Conservation (phyloP, 257 asterid species). For the Solanum arcanum region DNA sequence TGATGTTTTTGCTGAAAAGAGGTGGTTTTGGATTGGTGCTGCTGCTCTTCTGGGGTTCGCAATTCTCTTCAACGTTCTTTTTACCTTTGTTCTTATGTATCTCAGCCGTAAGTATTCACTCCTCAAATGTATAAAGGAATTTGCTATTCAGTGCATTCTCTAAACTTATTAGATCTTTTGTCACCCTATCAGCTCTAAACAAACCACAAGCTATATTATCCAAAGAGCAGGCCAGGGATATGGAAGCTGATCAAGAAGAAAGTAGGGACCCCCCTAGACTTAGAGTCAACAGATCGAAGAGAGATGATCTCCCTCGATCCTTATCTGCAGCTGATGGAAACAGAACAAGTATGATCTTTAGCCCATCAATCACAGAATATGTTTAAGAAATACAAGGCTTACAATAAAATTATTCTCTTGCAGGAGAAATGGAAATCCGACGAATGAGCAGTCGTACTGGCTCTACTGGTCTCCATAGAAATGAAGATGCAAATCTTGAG, state of each 20-base stretch:
- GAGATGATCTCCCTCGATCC: constrained; percentile 28
- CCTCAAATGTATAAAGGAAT: neutral
- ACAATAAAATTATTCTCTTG: neutral
- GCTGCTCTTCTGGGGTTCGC: constrained; percentile 41
- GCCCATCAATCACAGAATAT: neutral
- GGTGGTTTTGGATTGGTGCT: constrained; percentile 63
- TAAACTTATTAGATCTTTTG: neutral
- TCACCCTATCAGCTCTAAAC: constrained; percentile 44
- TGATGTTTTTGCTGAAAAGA: constrained; percentile 25
- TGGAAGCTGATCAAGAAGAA: constrained; percentile 38
- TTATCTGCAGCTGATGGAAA: constrained; percentile 42
- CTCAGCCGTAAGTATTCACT: constrained; percentile 36
- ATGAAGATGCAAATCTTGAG: constrained; percentile 12
- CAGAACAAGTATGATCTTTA: constrained; percentile 34
- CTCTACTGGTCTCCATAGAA: constrained; percentile 2
- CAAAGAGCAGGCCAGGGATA: constrained; percentile 65
- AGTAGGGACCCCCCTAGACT: constrained; percentile 35
- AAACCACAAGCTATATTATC: constrained; percentile 84
- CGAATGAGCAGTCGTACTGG: constrained; percentile 43
- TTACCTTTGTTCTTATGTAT: constrained; percentile 44
- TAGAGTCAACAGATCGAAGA: constrained; percentile 31
- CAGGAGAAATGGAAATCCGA: constrained; percentile 60
- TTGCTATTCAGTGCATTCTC: neutral
- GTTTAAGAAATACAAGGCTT: neutral
- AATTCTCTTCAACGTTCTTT: constrained; percentile 37